Evolutionary conservation across 2,329 filamentous ascomycete species (phyloP).

Genomic region (Thelonectria blattea): DNA sequence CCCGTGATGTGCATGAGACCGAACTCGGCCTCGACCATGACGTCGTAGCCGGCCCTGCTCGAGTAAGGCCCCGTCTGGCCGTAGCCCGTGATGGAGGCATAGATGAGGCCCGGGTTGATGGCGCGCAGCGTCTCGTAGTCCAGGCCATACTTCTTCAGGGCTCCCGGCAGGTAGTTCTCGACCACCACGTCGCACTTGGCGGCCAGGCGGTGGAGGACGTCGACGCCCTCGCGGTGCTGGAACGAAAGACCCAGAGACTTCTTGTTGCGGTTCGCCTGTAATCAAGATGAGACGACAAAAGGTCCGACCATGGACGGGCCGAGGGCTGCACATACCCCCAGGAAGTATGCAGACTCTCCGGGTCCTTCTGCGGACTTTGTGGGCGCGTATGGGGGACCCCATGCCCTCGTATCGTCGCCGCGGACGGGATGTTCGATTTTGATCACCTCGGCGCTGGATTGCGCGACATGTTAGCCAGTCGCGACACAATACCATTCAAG

Average conservation of each 20-base stretch:
- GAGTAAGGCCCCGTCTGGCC: conserved; percentile 93
- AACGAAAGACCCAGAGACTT: conserved; percentile 93
- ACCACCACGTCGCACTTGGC: conserved; percentile 90
- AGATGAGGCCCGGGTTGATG: conserved; percentile 87
- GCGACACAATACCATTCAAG: background rate
- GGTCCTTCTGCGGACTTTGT: conserved; percentile 70
- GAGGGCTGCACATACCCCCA: conserved; percentile 66
- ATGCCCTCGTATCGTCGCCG: conserved; percentile 93
- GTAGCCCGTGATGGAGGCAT: conserved; percentile 96
- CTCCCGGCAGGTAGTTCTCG: conserved; percentile 93
- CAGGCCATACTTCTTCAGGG: conserved; percentile 87
- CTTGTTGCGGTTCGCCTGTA: conserved; percentile 93
- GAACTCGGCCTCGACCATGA: conserved; percentile 99
- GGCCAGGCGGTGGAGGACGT: conserved; percentile 84
- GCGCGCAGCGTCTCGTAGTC: conserved; percentile 82
- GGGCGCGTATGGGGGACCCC: conserved; percentile 92
- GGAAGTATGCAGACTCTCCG: conserved; percentile 96
- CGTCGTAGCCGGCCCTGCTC: conserved; percentile 90
- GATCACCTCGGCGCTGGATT: conserved; percentile 84
- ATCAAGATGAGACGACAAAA: conserved; percentile 25
- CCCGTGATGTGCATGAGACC: conserved; percentile 99
- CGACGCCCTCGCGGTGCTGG: conserved; percentile 80
- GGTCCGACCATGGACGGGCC: background rate
- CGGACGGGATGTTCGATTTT: conserved; percentile 93
- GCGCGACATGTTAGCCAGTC: conserved; percentile 23